Percentiles rank a stretch among this genome's conserved stretches.
Conservation (phyloP, 441 rosid species). For the Daphne laureola region DNA sequence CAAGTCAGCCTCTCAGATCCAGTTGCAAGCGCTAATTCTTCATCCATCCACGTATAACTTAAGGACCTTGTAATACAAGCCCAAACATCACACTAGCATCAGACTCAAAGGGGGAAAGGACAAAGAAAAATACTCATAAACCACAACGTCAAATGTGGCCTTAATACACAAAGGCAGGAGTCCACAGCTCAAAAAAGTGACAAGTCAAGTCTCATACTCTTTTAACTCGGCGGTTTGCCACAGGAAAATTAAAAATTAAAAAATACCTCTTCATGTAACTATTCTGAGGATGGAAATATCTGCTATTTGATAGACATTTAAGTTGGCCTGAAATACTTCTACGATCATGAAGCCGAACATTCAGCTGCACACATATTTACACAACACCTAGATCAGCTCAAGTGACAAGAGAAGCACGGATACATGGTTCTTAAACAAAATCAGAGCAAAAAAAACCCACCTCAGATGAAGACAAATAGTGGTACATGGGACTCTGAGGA, state of each 20-base stretch:
- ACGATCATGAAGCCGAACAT: conserved; percentile 54
- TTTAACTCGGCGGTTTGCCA: no score
- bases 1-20: conserved; percentile 43
- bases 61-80: conserved; percentile 27
- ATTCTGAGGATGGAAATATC: conserved; percentile 24
- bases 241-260: not conserved
- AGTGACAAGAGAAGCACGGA: conserved; percentile 6
- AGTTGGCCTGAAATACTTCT: conserved; percentile 68
- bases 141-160: not conserved
- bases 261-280: conserved; percentile 30
- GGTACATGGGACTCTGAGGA: conserved; percentile 82
- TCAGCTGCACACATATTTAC: conserved; percentile 47
- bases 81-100: conserved; percentile 15
- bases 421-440: not conserved
- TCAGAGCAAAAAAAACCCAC: conserved; percentile 36
- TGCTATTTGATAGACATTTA: conserved; percentile 22
- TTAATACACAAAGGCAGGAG: no score
- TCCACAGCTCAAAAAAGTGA: no score
- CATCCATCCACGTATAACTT: conserved; percentile 50
- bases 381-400: conserved; percentile 1
- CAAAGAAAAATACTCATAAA: not conserved
- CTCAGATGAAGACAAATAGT: conserved; percentile 72
- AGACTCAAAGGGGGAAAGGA: not conserved
- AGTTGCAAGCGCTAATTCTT: conserved; percentile 68
- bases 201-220: no score